A percentile compares a stretch with the other conserved stretches of the same genome.
phyloP scores from a whole-genome alignment of 106 monocot species.

The Alisma plantagoaquatica region DNA sequence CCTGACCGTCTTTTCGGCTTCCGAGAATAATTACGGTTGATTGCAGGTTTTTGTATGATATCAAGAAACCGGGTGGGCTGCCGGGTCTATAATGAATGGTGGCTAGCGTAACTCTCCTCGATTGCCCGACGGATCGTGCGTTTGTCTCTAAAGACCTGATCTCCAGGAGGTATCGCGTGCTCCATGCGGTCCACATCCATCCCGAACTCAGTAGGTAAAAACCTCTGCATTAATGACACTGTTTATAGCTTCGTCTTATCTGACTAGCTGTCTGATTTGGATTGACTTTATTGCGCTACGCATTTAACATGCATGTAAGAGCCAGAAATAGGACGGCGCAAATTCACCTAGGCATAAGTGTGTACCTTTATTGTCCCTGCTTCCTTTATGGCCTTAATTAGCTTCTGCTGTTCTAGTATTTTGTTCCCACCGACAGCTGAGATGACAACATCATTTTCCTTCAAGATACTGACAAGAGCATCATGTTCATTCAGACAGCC shows the following conservation, averaged over 20 bases:
- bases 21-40: no score
- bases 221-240: conserved; percentile 35
- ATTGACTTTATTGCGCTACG: no score
- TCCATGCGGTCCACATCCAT: conserved; percentile 33
- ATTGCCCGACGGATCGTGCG: conserved; percentile 23
- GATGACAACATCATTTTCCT: conserved; percentile 33
- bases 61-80: conserved; percentile 30
- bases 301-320: neutral
- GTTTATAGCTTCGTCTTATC: no score
- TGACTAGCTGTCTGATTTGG: no score
- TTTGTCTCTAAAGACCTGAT: conserved; percentile 16
- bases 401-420: conserved; percentile 21
- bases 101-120: no score
- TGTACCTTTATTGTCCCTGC: conserved; percentile 34
- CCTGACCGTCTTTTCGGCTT: no score
- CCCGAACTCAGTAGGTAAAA: conserved; percentile 41
- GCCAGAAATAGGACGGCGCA: neutral
- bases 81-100: no score
- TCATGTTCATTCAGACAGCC: conserved; percentile 26
- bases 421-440: conserved; percentile 10
- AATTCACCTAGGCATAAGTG: neutral
- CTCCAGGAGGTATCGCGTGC: conserved; percentile 29
- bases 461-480: conserved; percentile 21
- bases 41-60: no score
- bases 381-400: conserved; percentile 36